phyloP scores from a whole-genome alignment of 179 eudicot genomes.

The Silene noctiflora region DNA sequence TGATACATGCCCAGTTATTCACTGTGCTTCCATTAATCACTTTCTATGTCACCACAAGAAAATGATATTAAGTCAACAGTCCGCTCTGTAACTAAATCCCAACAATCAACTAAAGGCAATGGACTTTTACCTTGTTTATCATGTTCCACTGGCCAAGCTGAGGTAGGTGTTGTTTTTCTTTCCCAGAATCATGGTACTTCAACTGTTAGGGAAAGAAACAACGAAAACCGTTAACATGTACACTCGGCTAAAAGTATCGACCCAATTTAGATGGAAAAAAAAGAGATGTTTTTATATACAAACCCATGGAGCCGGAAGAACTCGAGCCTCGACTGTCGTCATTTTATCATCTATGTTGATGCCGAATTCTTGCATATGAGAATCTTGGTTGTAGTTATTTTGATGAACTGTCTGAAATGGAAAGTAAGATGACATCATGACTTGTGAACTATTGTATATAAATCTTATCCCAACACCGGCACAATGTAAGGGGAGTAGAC shows the following conservation, averaged over 20 bases:
- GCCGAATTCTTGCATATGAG: constrained; percentile 74
- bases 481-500: not conserved
- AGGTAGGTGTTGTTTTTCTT: constrained; percentile 70
- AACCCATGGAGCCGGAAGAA: constrained; percentile 96
- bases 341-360: constrained; percentile 64
- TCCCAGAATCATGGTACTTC: constrained; percentile 75
- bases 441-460: not conserved
- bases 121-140: constrained; percentile 62
- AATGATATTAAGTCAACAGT: not conserved
- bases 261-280: not conserved
- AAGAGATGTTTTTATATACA: constrained; percentile 1
- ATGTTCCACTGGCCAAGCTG: constrained; percentile 95
- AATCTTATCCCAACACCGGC: not conserved
- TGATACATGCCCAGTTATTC: constrained; percentile 79
- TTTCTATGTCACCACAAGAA: constrained; percentile 45
- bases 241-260: not conserved
- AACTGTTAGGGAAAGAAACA: constrained; percentile 38
- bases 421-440: constrained; percentile 8
- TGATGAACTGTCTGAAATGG: constrained; percentile 60
- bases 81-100: not conserved
- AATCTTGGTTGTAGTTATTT: constrained; percentile 63
- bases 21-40: constrained; percentile 76
- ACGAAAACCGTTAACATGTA: not conserved
- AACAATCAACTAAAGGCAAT: not conserved
- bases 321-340: constrained; percentile 81